phyloP scores from a whole-genome alignment of 78 protist genomes.

The Cavenderia fasciculata region DNA sequence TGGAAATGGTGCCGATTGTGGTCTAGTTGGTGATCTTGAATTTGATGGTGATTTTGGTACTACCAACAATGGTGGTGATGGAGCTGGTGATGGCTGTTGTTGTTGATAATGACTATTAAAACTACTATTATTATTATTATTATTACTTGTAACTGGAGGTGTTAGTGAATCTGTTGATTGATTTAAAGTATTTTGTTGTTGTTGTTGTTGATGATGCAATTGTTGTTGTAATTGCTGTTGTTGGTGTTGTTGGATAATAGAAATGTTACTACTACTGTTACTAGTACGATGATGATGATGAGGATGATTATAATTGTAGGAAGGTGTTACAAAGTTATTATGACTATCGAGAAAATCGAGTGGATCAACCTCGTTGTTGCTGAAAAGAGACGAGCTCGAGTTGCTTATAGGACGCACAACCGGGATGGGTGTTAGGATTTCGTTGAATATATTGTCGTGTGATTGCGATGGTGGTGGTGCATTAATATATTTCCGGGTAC shows the following conservation, averaged over 20 bases:
- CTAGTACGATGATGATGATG: not conserved
- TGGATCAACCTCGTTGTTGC: constrained; percentile 28
- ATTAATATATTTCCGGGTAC: constrained; percentile 8
- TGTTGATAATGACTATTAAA: not conserved
- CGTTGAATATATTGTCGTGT: constrained; percentile 16
- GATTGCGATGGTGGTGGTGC: not conserved
- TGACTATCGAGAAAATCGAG: constrained; percentile 19
- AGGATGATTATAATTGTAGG: too few species aligned
- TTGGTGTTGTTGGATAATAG: constrained; percentile 1
- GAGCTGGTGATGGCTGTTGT: constrained; percentile 26
- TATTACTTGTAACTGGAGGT: constrained; percentile 18
- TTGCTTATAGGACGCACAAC: constrained; percentile 24
- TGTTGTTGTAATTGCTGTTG: not conserved
- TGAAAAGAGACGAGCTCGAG: constrained; percentile 33
- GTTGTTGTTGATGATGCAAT: not conserved
- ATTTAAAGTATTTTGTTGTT: constrained; percentile 8
- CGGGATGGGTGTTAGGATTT: constrained; percentile 66
- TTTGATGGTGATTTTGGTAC: constrained; percentile 62
- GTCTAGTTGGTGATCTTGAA: constrained; percentile 48
- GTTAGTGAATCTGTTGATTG: constrained; percentile 59
- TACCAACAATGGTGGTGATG: constrained; percentile 25
- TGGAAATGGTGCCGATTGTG: constrained; percentile 68
- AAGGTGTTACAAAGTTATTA: not conserved
- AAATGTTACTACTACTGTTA: not conserved
- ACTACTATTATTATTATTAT: not conserved